These are phyloP conservation scores for Mycena galericulata DNA, from an alignment of 768 basidiomycete species.

Conservation along the genomic window DNA sequence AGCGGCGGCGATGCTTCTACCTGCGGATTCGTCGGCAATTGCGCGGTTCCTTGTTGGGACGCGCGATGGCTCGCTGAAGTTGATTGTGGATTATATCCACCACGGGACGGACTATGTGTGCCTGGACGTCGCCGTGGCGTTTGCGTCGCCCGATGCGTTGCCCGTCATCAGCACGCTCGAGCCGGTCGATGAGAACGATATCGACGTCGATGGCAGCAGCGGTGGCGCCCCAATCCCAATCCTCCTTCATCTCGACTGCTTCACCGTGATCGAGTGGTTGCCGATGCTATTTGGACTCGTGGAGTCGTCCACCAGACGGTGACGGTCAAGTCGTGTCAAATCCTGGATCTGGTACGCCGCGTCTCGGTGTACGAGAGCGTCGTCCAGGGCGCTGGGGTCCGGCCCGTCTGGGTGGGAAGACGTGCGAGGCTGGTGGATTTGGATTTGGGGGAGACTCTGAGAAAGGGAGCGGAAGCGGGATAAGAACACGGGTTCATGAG, in stretches of 20 bases:
- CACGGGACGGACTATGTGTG: slow-evolving; percentile 1
- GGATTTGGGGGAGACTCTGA: background rate
- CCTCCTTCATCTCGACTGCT: slow-evolving; percentile 1
- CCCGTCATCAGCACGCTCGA: background rate
- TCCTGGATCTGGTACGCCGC: background rate
- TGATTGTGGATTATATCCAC: background rate
- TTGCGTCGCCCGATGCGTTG: slow-evolving; percentile 1
- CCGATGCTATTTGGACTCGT: slow-evolving; percentile 7
- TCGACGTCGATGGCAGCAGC: no score
- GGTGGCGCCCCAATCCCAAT: background rate
- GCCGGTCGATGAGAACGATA: background rate
- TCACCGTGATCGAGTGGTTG: slow-evolving; percentile 1
- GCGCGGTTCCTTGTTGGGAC: slow-evolving; percentile 5
- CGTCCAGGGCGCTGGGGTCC: background rate
- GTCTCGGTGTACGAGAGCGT: slow-evolving; percentile 4
- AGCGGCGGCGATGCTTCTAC: background rate
- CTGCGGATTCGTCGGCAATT: background rate
- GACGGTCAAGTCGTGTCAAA: slow-evolving; percentile 15
- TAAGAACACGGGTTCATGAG: background rate
- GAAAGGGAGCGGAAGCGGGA: no score
- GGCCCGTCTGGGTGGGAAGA: slow-evolving; percentile 7
- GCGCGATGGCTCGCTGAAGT: slow-evolving; percentile 3
- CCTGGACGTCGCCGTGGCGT: background rate
- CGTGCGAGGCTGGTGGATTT: slow-evolving; percentile 2
- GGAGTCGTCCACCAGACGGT: slow-evolving; percentile 2